phyloP scores from a whole-genome alignment of 371 early-diverging fungal species.

The Mortierella sp. region DNA sequence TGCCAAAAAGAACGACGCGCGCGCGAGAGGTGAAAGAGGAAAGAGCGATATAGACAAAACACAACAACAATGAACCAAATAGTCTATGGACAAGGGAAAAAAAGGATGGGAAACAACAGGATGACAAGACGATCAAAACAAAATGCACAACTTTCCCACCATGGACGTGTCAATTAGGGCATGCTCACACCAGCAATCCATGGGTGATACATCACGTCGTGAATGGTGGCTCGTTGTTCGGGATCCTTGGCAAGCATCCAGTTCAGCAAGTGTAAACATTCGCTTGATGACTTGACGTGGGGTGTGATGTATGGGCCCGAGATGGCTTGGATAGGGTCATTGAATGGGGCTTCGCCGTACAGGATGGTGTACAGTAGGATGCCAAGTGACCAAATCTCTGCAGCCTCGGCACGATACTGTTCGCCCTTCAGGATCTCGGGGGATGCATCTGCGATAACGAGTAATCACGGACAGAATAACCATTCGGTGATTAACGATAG shows the following conservation, averaged over 20 bases:
- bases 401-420: constrained; percentile 78
- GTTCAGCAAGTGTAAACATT: constrained; percentile 67
- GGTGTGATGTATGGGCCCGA: constrained; percentile 60
- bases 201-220: constrained; percentile 70
- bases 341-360: constrained; percentile 81
- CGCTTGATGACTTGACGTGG: constrained; percentile 55
- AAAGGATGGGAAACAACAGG: too few relatives aligned
- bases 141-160: too few relatives aligned
- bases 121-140: too few relatives aligned
- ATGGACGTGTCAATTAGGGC: constrained; percentile 13
- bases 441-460: constrained; percentile 58
- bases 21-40: too few relatives aligned
- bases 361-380: constrained; percentile 79
- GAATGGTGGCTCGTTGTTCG: constrained; percentile 65
- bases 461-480: background rate
- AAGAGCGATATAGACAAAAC: too few relatives aligned
- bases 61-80: too few relatives aligned
- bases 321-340: constrained; percentile 61
- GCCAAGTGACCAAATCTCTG: constrained; percentile 87
- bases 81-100: too few relatives aligned
- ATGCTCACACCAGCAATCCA: constrained; percentile 58
- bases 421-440: constrained; percentile 83
- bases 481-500: too few relatives aligned
- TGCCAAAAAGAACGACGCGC: too few relatives aligned
- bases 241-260: constrained; percentile 73